Evolutionary conservation across 2,329 filamentous ascomycete genomes (phyloP), one percentile per base, ranked within the genome.

Genomic region (Ustilaginoidea virens): DNA sequence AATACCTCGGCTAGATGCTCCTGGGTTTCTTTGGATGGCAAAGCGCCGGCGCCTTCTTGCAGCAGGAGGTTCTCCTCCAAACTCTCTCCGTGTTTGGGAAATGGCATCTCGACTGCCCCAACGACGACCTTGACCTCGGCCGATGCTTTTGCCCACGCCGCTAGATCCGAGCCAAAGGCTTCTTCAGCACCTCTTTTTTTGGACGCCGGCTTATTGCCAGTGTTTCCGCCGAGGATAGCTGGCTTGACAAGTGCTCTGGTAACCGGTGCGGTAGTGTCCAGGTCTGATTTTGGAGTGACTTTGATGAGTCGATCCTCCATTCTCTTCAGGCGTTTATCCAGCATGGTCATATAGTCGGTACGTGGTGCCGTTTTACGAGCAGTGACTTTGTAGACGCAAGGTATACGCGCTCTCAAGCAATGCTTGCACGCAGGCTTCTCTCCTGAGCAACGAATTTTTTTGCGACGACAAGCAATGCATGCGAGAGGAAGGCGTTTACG

Each of bases 291-390:
- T 0, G 90, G 87, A 17, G 96, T 79, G 33, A 87, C 78, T 51
- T 93, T 93, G 56, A 96, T 92, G 37, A 96, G 90, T 32, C 87
- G 77, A 45, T 96, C 87, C 53, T 98, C 90, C 90, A 96, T 96
- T 33, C 87, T 69, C 60, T 92, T 94, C 40, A 96, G 54, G 30
- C 90, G 71, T 56, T 93, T 94, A 56, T 96, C 90, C 43, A 96
- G 60, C 85, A 96, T 96, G 23, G 86, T 85, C 90, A 96, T 96
- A 53, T 96, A 96, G 53, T 96, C 90, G 12, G 90, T 96, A 29
- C 90, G 69, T 3, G 90, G 90, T 4, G 86, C 85, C 2, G 87
- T 85, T 52, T 96, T 96, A 35, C 90, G 69, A 4, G 86, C 85
- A 0, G 86, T 96, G 34, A 93, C 83, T 48, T 96, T 96, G 65